Percentiles rank a stretch among this genome's conserved stretches.
phyloP scores from a whole-genome alignment of 1,284 basidiomycete species.

The Mycosarcoma maydis region DNA sequence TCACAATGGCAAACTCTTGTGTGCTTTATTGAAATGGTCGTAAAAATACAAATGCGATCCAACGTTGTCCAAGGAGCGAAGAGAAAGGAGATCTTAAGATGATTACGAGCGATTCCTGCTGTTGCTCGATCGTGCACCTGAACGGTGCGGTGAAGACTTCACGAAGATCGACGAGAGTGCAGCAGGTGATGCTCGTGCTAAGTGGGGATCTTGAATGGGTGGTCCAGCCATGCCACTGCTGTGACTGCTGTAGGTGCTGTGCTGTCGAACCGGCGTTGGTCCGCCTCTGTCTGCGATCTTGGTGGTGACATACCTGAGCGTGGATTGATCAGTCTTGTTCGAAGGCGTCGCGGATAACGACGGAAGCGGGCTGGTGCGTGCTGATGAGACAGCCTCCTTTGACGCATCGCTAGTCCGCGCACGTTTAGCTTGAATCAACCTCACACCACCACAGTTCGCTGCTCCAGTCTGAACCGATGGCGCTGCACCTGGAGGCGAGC shows the following conservation, averaged over 20 bases:
- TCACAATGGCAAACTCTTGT: too few relatives aligned
- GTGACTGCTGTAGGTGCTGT: neutral
- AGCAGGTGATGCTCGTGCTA: constrained; percentile 24
- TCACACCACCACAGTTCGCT: constrained; percentile 1
- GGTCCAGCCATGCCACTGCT: neutral
- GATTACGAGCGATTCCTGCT: too few relatives aligned
- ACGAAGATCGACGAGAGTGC: constrained; percentile 41
- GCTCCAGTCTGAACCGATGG: constrained; percentile 2
- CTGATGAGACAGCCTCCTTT: neutral
- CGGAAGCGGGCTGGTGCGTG: constrained; percentile 1
- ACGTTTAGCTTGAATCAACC: constrained; percentile 24
- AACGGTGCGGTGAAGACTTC: neutral
- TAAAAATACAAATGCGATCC: too few relatives aligned
- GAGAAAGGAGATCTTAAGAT: neutral
- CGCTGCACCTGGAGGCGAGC: neutral
- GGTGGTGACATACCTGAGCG: neutral
- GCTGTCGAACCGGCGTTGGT: neutral
- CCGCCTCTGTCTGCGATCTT: neutral
- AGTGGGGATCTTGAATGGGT: neutral
- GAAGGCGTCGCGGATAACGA: neutral
- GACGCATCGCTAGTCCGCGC: constrained; percentile 1
- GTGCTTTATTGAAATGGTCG: too few relatives aligned
- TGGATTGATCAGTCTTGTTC: too few relatives aligned
- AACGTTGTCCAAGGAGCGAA: too few relatives aligned
- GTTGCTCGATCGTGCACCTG: neutral